Evolutionary conservation across 805 yeast species (phyloP), one percentile per base, ranked within the genome.

Genomic region (Candida nanaspora): DNA sequence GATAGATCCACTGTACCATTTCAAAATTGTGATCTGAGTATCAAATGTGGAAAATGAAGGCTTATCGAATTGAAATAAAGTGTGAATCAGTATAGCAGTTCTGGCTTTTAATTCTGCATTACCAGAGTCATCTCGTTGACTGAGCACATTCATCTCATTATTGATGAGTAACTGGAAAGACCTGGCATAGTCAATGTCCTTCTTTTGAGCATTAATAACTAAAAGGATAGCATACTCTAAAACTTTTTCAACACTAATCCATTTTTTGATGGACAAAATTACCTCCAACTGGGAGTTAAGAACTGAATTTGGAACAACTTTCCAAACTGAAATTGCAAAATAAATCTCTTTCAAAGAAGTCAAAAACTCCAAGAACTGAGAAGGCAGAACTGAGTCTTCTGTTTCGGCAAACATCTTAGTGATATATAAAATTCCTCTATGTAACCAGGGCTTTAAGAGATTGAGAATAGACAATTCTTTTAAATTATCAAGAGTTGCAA

Each of bases 221-320:
- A 75, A 44, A 31, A 62, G 48, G 42, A 57, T 57, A 3, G 66
- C 62, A 51, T 80, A 74, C 32, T 69, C 65, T 47, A 85, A 51
- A n/a, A 75, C 65, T 0, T 44, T 43, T 2, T 51, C 56, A 22
- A 68, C 47, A 13, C 49, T 46, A 1, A 75, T 51, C 82, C 87
- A 82, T 18, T 44, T 40, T 28, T 55, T 49, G 2, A 61, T 58
- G 1, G 64, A 63, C 23, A 82, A 62, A 10, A 82, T 51, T 3
- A 74, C 85, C 53, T 84, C 88, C 25, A 82, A 53, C 44, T 83
- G 86, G 0, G 91, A 65, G 46, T 81, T 78, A 13, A 82, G 44
- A 40, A 79, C 63, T 6, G 68, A 48, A 8, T 52, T 49, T 4
- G 82, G 72, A 5, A 78, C 65, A 6, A 57, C 38, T 3, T 58